A percentile compares a stretch with the other conserved stretches of the same genome.
These are phyloP conservation scores for Aspergillus fructus DNA, from an alignment of 2,329 filamentous ascomycete species.

Conservation along the genomic window DNA sequence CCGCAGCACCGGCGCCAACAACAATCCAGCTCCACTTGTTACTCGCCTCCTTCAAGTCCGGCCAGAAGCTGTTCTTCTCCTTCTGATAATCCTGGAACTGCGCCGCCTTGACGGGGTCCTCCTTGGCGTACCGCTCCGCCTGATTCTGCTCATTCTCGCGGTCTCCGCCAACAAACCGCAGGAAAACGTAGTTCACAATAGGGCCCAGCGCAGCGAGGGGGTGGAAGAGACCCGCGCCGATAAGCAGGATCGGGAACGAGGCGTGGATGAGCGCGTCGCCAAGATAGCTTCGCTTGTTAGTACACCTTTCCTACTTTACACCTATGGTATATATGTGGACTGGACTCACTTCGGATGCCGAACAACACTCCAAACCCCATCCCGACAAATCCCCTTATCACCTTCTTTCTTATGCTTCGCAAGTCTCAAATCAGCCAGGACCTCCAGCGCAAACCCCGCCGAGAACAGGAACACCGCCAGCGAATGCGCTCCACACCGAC, in stretches of 20 bases:
- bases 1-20: slow-evolving; percentile 50
- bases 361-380: slow-evolving; percentile 63
- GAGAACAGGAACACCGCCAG: slow-evolving; percentile 57
- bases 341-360: slow-evolving; percentile 59
- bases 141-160: slow-evolving; percentile 55
- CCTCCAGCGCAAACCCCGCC: slow-evolving; percentile 57
- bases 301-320: background rate
- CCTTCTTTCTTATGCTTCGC: slow-evolving; percentile 48
- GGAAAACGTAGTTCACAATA: slow-evolving; percentile 58
- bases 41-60: slow-evolving; percentile 46
- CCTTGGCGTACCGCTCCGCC: slow-evolving; percentile 52
- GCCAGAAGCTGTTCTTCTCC: slow-evolving; percentile 63
- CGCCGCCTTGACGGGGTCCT: slow-evolving; percentile 52
- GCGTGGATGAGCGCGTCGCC: slow-evolving; percentile 60
- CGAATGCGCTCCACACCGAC: background rate
- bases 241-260: slow-evolving; percentile 58
- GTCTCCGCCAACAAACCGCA: slow-evolving; percentile 58
- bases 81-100: slow-evolving; percentile 54
- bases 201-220: slow-evolving; percentile 57
- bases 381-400: slow-evolving; percentile 46
- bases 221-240: slow-evolving; percentile 53
- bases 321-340: no score
- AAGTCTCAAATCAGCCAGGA: slow-evolving; percentile 58
- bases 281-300: slow-evolving; percentile 50
- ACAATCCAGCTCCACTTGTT: slow-evolving; percentile 60